phyloP scores from a whole-genome alignment of 2,329 filamentous ascomycete genomes.

The Apiospora rasikravindrae region DNA sequence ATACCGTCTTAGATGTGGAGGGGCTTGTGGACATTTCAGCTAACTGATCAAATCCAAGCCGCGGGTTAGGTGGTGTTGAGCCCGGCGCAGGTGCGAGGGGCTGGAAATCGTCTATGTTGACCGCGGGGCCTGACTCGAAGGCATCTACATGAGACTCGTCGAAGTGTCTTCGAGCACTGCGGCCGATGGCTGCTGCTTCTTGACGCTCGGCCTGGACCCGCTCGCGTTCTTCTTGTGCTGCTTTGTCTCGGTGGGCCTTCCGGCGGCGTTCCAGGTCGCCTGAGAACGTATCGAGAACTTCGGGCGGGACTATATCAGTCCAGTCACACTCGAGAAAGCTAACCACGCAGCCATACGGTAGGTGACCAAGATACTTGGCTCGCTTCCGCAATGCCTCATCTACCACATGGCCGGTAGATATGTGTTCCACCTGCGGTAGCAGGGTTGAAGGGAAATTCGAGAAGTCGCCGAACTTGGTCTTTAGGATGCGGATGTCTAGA shows the following conservation, averaged over 20 bases:
- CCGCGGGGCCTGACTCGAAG: constrained; percentile 43
- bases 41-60: constrained; percentile 69
- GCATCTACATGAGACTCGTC: constrained; percentile 47
- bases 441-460: constrained; percentile 83
- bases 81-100: constrained; percentile 59
- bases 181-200: constrained; percentile 72
- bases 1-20: constrained; percentile 78
- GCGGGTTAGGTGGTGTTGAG: constrained; percentile 60
- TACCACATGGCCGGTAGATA: constrained; percentile 85
- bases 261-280: constrained; percentile 77
- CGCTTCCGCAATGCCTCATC: constrained; percentile 84
- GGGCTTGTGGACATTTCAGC: constrained; percentile 84
- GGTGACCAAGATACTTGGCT: constrained; percentile 84
- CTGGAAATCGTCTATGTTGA: constrained; percentile 68
- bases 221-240: constrained; percentile 84
- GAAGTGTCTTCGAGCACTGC: constrained; percentile 48
- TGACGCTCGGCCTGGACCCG: constrained; percentile 80
- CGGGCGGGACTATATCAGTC: constrained; percentile 82
- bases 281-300: constrained; percentile 77
- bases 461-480: constrained; percentile 85
- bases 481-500: constrained; percentile 89
- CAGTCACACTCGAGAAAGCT: constrained; percentile 93
- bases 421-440: constrained; percentile 84
- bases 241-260: constrained; percentile 82
- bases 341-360: constrained; percentile 90